Percentiles rank a stretch among this genome's conserved stretches.
phyloP scores from a whole-genome alignment of 139 green algal genomes.

The Chlamydomonas asymmetrica region DNA sequence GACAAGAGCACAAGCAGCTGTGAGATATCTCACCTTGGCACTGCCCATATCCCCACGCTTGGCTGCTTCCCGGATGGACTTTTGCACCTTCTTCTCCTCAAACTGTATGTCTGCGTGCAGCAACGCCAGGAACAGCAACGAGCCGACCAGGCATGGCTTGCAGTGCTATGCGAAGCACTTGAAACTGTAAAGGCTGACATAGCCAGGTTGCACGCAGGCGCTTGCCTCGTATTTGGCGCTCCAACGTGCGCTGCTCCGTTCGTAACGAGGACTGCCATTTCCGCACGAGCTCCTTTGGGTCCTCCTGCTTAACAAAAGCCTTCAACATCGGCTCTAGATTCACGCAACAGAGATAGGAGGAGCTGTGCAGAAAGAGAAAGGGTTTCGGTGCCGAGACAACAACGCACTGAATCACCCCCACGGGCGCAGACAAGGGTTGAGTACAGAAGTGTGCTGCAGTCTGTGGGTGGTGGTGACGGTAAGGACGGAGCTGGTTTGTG shows the following conservation, averaged over 20 bases:
- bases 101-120: constrained; percentile 69
- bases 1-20: neutral
- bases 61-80: constrained; percentile 76
- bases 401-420: too few species aligned
- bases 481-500: too few species aligned
- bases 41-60: constrained; percentile 76
- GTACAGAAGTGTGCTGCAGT: too few species aligned
- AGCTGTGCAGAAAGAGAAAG: too few species aligned
- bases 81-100: constrained; percentile 79
- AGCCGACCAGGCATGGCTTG: neutral
- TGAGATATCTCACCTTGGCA: constrained; percentile 49
- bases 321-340: constrained; percentile 23
- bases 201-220: neutral
- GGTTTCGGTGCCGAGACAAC: too few species aligned
- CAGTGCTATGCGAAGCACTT: neutral
- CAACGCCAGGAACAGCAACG: too few species aligned
- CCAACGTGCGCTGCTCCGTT: constrained; percentile 48
- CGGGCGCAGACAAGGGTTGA: too few species aligned
- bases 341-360: too few species aligned
- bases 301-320: constrained; percentile 16
- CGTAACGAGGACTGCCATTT: constrained; percentile 60
- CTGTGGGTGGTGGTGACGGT: too few species aligned
- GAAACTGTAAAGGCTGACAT: neutral
- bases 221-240: constrained; percentile 53
- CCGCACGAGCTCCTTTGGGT: constrained; percentile 53